phyloP scores from a whole-genome alignment of 2,329 filamentous ascomycete species.

The Graphilbum ipis-grandicollis region DNA sequence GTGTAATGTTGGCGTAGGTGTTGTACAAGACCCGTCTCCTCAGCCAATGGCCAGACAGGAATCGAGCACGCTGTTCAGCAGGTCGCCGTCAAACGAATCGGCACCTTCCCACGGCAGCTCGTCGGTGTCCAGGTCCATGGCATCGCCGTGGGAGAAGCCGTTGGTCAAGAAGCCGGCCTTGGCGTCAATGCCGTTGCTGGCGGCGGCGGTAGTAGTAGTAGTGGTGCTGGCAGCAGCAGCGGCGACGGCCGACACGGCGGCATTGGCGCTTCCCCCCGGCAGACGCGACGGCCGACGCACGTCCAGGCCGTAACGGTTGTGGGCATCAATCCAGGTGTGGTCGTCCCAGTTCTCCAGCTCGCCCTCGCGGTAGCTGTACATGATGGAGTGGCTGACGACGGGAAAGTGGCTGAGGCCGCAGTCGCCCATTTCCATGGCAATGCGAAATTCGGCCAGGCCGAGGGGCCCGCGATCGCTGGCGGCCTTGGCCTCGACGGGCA shows the following conservation, averaged over 20 bases:
- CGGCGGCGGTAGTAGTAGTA: not conserved
- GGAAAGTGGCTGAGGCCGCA: slow-evolving; percentile 64
- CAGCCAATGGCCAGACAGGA: slow-evolving; percentile 33
- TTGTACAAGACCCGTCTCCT: too few species aligned
- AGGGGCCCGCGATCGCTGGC: slow-evolving; percentile 55
- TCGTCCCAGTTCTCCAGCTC: slow-evolving; percentile 53
- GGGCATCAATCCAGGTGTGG: slow-evolving; percentile 32
- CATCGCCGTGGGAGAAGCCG: slow-evolving; percentile 20
- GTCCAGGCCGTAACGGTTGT: too few species aligned
- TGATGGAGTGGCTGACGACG: slow-evolving; percentile 51
- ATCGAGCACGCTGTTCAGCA: slow-evolving; percentile 39
- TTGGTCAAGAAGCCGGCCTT: not conserved
- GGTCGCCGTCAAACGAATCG: slow-evolving; percentile 29
- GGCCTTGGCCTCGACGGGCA: slow-evolving; percentile 68
- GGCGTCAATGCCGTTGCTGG: not conserved
- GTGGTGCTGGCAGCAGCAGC: slow-evolving; percentile 1
- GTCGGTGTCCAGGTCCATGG: slow-evolving; percentile 44
- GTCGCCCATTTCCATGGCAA: slow-evolving; percentile 62
- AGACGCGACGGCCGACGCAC: not conserved
- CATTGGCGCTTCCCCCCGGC: too few species aligned
- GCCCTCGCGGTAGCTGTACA: slow-evolving; percentile 56
- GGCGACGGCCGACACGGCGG: not conserved
- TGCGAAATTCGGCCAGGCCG: slow-evolving; percentile 59
- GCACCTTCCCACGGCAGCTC: slow-evolving; percentile 44
- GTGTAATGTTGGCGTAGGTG: too few species aligned